Conservation (phyloP, 2,329 filamentous ascomycete species). For the Nothophoma quercina region DNA sequence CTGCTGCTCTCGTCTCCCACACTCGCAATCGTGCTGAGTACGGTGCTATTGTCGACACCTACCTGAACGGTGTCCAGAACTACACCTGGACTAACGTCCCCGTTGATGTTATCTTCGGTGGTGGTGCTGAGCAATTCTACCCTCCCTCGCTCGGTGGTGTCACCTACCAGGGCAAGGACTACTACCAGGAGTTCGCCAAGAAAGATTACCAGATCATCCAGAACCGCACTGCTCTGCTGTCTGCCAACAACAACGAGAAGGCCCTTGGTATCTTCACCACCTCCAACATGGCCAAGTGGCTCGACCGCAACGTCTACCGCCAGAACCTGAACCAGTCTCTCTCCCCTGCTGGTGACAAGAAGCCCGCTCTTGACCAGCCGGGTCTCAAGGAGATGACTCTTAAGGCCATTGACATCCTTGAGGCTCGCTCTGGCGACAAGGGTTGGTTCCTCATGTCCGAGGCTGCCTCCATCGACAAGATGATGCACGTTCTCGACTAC, state of each 20-base stretch:
- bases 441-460: conserved; percentile 88
- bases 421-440: conserved; percentile 68
- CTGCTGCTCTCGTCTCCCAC: conserved; percentile 68
- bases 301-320: conserved; percentile 82
- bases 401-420: conserved; percentile 83
- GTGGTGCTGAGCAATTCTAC: conserved; percentile 82
- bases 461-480: conserved; percentile 59
- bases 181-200: conserved; percentile 73
- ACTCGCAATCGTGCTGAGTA: conserved; percentile 74
- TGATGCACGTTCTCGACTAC: conserved; percentile 87
- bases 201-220: conserved; percentile 74
- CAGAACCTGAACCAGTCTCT: conserved; percentile 74
- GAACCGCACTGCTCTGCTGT: conserved; percentile 75
- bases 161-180: conserved; percentile 75
- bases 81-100: conserved; percentile 83
- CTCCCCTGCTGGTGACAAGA: conserved; percentile 70
- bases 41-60: conserved; percentile 76
- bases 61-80: conserved; percentile 77
- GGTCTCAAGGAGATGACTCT: conserved; percentile 90
- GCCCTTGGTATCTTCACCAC: conserved; percentile 81
- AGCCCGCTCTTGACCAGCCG: conserved; percentile 75
- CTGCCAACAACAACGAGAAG: conserved; percentile 64
- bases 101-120: conserved; percentile 79
- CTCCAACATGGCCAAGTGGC: conserved; percentile 81
- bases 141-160: conserved; percentile 59